Evolutionary conservation across 768 basidiomycete species (phyloP).

Genomic region (Phanerochaete sordida): DNA sequence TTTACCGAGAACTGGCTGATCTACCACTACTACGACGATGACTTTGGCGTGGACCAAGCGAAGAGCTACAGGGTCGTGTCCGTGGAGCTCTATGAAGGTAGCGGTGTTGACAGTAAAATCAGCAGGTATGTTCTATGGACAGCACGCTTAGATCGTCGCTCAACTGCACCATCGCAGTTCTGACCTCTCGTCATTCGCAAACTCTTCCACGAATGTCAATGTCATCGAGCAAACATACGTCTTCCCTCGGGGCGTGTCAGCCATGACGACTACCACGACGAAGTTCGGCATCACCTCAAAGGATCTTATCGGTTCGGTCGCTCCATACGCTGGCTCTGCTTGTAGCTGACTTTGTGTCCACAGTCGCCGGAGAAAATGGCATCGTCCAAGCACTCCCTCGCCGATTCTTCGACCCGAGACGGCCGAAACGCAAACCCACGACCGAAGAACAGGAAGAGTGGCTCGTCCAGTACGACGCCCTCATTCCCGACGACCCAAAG

Average conservation of each 20-base stretch:
- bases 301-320: constrained; percentile 75
- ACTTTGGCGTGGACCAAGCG: constrained; percentile 42
- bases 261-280: constrained; percentile 73
- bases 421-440: constrained; percentile 76
- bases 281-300: constrained; percentile 86
- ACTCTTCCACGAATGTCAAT: constrained; percentile 49
- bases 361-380: constrained; percentile 75
- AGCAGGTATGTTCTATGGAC: too few species aligned
- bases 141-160: too few species aligned
- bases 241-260: constrained; percentile 63
- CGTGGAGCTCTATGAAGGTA: constrained; percentile 88
- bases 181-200: constrained; percentile 52
- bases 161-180: constrained; percentile 27
- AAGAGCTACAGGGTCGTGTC: constrained; percentile 75
- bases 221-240: constrained; percentile 67
- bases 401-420: constrained; percentile 75
- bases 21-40: constrained; percentile 77
- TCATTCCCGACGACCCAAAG: constrained; percentile 66
- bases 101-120: constrained; percentile 60
- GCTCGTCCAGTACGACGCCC: constrained; percentile 80
- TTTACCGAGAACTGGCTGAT: constrained; percentile 93
- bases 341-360: neutral
- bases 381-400: constrained; percentile 75
- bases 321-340: neutral
- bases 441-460: constrained; percentile 80